phyloP scores from a whole-genome alignment of 768 basidiomycete species.

The Suillus hirtellus region DNA sequence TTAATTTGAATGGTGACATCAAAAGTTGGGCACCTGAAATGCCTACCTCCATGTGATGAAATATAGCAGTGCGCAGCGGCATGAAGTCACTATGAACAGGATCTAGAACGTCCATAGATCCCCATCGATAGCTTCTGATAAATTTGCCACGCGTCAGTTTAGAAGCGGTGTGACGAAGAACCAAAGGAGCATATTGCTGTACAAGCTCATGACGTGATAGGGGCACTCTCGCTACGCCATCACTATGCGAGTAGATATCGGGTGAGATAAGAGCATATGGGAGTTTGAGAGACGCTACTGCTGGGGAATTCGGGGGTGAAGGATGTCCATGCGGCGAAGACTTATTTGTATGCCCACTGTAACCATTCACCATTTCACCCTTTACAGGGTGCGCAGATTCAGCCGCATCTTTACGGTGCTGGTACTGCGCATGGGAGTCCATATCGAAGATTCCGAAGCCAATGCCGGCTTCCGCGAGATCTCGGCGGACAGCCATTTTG shows the following conservation, averaged over 20 bases:
- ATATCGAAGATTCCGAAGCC: conserved; percentile 89
- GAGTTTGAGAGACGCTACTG: conserved; percentile 59
- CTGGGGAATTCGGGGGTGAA: conserved; percentile 71
- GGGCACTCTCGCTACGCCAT: conserved; percentile 62
- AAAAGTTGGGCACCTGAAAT: conserved; percentile 16
- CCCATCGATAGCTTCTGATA: conserved; percentile 80
- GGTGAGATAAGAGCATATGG: conserved; percentile 87
- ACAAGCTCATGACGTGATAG: conserved; percentile 71
- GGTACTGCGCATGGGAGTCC: conserved; percentile 54
- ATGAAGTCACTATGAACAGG: conserved; percentile 80
- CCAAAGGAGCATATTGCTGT: conserved; percentile 68
- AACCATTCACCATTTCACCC: conserved; percentile 55
- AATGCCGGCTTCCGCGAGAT: conserved; percentile 82
- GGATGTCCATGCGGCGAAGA: conserved; percentile 47
- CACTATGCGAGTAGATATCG: conserved; percentile 82
- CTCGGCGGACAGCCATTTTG: conserved; percentile 76
- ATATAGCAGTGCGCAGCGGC: conserved; percentile 72
- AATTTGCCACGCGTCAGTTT: conserved; percentile 65
- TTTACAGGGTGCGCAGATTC: conserved; percentile 43
- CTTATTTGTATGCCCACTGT: conserved; percentile 51
- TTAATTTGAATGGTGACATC: conserved; percentile 17
- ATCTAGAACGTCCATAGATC: conserved; percentile 78
- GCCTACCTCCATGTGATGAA: conserved; percentile 87
- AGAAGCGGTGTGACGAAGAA: conserved; percentile 39
- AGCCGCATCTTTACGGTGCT: conserved; percentile 44